Base-by-base conservation (phyloP, 164 flowering plant genomes). In the Vitis rotundifolia region DNA sequence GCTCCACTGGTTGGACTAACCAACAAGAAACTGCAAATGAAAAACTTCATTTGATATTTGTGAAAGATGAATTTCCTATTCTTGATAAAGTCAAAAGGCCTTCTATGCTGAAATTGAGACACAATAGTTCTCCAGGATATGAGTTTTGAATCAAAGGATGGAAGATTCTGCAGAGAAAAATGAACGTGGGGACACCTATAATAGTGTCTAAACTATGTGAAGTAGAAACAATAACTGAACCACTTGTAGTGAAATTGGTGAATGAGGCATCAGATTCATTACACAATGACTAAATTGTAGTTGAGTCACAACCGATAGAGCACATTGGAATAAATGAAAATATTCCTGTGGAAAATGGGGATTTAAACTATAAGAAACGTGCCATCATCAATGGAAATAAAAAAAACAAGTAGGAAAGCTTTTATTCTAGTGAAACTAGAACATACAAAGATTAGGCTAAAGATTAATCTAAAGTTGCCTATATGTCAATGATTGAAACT, bases 401-500 rank as follows among this genome's bases (percentile, higher is more conserved):
- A 68, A 93, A 93, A 85, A 81, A 63, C 80, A 7, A 74, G 80
- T 73, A 77, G 76, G 70, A 87, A 86, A 71, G 63, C 82, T 57
- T 87, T 93, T 53, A 71, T 73, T 12, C 76, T 86, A 15, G 78
- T 80, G 14, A 94, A 86, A 79, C 87, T 82, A 71, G 96, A 94
- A 60, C 73, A 71, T 68, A 51, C 75, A 8, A 97, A 91, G 69
- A 92, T 85, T 74, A 92, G 85, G 16, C 52, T 81, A 54, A 88
- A 83, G 67, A 83, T 73, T 69, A 83, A 81, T 72, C 89, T 93
- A 48, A 76, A 82, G 9, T 15, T 93, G 64, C 99, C 77, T 95
- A 90, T 71, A 90, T 90, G 95, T 87, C 87, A 50, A 85, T 89
- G 68, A 90, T 92, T 75, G 81, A 86, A 83, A 88, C 95, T 72